phyloP scores from a whole-genome alignment of 1,139 yeast species.

The Taphrina wiesneri region DNA sequence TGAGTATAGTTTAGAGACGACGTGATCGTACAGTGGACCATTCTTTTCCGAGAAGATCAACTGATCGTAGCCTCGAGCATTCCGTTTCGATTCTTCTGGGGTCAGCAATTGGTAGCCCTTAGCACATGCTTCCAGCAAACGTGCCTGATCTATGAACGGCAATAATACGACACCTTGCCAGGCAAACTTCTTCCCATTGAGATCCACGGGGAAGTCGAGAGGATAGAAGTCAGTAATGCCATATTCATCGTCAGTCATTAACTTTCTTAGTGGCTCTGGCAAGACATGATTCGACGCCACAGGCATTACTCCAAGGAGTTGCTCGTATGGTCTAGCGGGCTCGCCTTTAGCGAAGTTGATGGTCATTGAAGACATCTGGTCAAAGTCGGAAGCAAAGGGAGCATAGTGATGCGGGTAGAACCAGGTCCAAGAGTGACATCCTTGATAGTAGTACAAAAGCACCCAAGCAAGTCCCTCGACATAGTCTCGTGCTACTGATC shows the following conservation, averaged over 20 bases:
- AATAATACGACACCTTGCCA: conserved; percentile 93
- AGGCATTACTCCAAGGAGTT: conserved; percentile 94
- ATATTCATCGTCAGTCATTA: conserved; percentile 78
- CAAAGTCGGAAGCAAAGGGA: conserved; percentile 90
- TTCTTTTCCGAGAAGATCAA: conserved; percentile 43
- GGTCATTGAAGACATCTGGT: conserved; percentile 59
- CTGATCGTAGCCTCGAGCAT: conserved; percentile 49
- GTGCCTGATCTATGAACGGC: conserved; percentile 84
- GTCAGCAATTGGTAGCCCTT: conserved; percentile 64
- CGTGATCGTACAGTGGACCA: conserved; percentile 39
- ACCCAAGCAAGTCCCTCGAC: conserved; percentile 98
- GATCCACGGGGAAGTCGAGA: conserved; percentile 80
- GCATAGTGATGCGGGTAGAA: conserved; percentile 96
- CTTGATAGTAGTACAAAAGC: conserved; percentile 87
- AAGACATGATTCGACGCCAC: conserved; percentile 85
- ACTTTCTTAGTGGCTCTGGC: conserved; percentile 77
- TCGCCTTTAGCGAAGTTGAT: conserved; percentile 67
- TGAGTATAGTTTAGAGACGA: conserved; percentile 41
- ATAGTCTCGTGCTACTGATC: conserved; percentile 68
- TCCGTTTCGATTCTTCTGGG: conserved; percentile 68
- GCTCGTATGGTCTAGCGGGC: conserved; percentile 93
- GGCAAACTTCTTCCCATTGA: conserved; percentile 92
- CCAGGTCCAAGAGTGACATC: conserved; percentile 99
- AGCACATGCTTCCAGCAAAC: conserved; percentile 67
- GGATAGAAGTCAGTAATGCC: conserved; percentile 92